These are phyloP conservation scores for Venturia asperata DNA, from an alignment of 2,329 filamentous ascomycete species.

Conservation along the genomic window DNA sequence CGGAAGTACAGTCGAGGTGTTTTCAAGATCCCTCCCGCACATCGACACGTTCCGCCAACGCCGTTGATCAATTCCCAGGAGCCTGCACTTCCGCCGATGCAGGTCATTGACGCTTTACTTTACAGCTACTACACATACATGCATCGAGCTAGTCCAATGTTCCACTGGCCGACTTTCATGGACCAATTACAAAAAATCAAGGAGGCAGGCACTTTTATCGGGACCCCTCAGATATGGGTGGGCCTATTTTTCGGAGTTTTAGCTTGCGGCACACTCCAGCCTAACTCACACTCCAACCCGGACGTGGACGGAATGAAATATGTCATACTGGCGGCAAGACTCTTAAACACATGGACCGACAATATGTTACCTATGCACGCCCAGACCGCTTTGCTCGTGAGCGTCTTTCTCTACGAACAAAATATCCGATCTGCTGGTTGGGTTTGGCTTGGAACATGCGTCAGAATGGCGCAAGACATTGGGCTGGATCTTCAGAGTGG, in stretches of 20 bases:
- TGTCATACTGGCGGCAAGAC: conserved; percentile 61
- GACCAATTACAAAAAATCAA: conserved; percentile 72
- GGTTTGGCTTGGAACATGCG: conserved; percentile 74
- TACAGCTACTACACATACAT: conserved; percentile 67
- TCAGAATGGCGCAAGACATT: conserved; percentile 75
- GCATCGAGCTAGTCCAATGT: conserved; percentile 73
- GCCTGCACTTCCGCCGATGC: conserved; percentile 56
- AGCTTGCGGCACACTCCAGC: conserved; percentile 73
- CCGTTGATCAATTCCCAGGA: conserved; percentile 39
- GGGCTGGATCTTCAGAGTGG: conserved; percentile 71
- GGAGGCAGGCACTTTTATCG: conserved; percentile 52
- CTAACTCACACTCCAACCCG: conserved; percentile 38
- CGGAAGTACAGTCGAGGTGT: conserved; percentile 68
- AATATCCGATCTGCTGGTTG: conserved; percentile 81
- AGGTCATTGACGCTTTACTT: conserved; percentile 64
- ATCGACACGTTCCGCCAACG: conserved; percentile 49
- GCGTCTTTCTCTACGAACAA: conserved; percentile 75
- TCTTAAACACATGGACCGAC: conserved; percentile 77
- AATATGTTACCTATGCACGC: conserved; percentile 69
- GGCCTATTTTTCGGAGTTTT: conserved; percentile 77
- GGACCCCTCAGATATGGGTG: conserved; percentile 62
- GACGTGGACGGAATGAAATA: conserved; percentile 55
- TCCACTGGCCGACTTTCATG: conserved; percentile 83
- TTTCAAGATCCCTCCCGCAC: conserved; percentile 67
- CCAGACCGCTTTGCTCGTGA: conserved; percentile 62